Conservation (phyloP, 768 basidiomycete species). For the Paxillus involutus region DNA sequence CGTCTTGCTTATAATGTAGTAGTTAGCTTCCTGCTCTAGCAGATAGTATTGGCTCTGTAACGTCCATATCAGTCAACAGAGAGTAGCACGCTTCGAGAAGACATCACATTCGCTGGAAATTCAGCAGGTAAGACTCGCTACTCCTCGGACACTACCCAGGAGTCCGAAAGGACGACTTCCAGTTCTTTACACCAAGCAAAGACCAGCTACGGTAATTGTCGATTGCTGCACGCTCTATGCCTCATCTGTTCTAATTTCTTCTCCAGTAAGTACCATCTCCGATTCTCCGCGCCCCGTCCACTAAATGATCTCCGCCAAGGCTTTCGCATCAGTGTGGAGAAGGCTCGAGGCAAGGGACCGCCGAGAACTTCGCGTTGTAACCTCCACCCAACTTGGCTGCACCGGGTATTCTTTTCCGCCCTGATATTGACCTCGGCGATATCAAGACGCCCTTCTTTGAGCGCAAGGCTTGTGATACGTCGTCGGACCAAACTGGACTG, state of each 20-base stretch:
- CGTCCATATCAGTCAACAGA: conserved; percentile 10
- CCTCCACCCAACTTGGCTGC: conserved; percentile 12
- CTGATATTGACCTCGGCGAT: conserved; percentile 35
- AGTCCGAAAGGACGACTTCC: background rate
- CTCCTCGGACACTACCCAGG: too few relatives aligned
- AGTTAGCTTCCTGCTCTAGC: conserved; percentile 11
- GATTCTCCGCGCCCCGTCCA: conserved; percentile 30
- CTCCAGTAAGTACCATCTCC: conserved; percentile 26
- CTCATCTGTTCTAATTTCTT: conserved; percentile 19
- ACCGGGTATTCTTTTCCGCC: conserved; percentile 9
- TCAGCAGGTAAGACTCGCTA: background rate
- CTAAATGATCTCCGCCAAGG: conserved; percentile 23
- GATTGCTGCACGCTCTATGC: background rate
- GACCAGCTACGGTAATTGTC: conserved; percentile 1
- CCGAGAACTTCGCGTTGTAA: conserved; percentile 5
- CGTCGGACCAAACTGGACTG: conserved; percentile 60
- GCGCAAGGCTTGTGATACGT: conserved; percentile 55
- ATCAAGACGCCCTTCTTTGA: conserved; percentile 64
- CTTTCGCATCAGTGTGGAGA: conserved; percentile 12
- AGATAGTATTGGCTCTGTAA: conserved; percentile 11
- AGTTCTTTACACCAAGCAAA: background rate
- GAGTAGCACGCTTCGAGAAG: background rate
- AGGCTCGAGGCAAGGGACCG: conserved; percentile 6
- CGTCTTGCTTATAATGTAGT: conserved; percentile 23
- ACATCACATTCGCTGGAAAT: background rate